Base-by-base conservation (phyloP, 768 basidiomycete species). In the Chlorophyllum brunneum region DNA sequence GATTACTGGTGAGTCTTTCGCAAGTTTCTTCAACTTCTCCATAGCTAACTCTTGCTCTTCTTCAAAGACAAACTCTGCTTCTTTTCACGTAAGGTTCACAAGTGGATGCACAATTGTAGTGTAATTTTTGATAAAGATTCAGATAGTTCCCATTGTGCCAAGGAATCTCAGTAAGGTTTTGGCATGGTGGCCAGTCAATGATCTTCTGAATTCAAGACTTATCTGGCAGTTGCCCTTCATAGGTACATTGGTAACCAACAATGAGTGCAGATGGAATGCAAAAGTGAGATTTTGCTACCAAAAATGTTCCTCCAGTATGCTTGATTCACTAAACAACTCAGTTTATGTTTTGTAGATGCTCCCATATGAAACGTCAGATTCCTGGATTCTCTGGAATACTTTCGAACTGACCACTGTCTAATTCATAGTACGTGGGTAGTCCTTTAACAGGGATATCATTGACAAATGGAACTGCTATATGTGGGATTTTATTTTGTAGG, bases 391-490 rank as follows among this genome's bases (percentile, higher is more conserved):
- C 54, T n/a, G 46, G 26, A 1, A 49, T 41, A 2, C 29, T 31
- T n/a, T 55, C 41, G 8, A n/a, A n/a, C n/a, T 26, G 43, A 5
- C 46, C 47, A 3, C n/a, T 48, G 31, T 1, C 40, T 0, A 54
- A 13, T 2, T 54, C 63, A 37, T 76, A 75, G 2, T 50, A 43
- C 0, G 71, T 63, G 1, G 26, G n/a, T 0, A 67, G 73, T 6
- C 72, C 68, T 49, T 64, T 61, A 16, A 68, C 58, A 0, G 62
- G 60, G 0, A 69, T 23, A 52, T 72, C 66, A 51, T 72, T 65
- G 7, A 68, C 65, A 37, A 67, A 69, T 11, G 61, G 63, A 0
- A 43, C 18, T n/a, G 37, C 49, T 30, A 57, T 36, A 56, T 61
- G 54, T 16, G 55, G 44, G 3, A 69, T 70, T 38, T 71, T 62